A percentile compares a stretch with the other conserved stretches of the same genome.
Conservation (phyloP, 179 eudicot species). For the Camellia oleifera region DNA sequence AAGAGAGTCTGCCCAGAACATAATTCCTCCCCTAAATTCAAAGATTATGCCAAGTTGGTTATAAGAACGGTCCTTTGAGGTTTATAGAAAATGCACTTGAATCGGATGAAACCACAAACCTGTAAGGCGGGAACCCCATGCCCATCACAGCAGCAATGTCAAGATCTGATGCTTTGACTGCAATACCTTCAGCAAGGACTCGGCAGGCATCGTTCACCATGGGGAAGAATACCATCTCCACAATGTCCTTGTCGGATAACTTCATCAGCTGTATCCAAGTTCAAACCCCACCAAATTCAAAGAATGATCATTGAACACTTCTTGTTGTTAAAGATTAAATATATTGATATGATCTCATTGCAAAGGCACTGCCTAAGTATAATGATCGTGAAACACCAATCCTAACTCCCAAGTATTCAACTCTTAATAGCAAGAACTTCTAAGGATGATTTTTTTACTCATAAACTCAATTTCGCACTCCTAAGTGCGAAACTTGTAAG, state of each 20-base stretch:
- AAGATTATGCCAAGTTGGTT: neutral
- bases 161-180: constrained; percentile 84
- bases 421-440: neutral
- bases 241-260: constrained; percentile 71
- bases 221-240: constrained; percentile 95
- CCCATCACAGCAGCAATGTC: constrained; percentile 92
- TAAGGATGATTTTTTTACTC: too few relatives aligned
- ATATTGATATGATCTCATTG: neutral
- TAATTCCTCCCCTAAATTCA: constrained; percentile 65
- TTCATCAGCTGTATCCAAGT: constrained; percentile 49
- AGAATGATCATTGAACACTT: neutral
- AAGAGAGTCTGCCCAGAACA: constrained; percentile 84
- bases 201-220: constrained; percentile 94
- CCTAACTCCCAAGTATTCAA: neutral
- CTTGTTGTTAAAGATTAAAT: neutral
- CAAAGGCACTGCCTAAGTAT: neutral
- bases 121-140: constrained; percentile 97
- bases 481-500: too few relatives aligned
- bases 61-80: neutral
- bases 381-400: neutral
- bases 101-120: constrained; percentile 38
- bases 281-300: constrained; percentile 13
- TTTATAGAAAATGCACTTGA: neutral
- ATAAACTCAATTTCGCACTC: too few relatives aligned
- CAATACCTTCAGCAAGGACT: constrained; percentile 85